Conservation (phyloP, 441 rosid species). For the Syzygium syzygioides region DNA sequence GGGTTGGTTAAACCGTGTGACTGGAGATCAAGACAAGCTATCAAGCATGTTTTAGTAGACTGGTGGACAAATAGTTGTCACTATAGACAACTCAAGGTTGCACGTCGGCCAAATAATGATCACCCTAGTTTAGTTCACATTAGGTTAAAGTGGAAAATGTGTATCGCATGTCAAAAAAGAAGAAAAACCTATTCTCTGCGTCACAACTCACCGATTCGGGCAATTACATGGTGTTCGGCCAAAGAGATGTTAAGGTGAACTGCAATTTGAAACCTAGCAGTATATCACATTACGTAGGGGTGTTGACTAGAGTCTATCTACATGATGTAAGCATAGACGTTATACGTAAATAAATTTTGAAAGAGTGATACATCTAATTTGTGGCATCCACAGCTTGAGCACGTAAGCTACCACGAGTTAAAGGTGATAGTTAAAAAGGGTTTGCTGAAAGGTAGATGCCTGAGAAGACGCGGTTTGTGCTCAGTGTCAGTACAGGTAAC, state of each 20-base stretch:
- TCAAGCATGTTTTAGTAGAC: not conserved
- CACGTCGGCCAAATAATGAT: not conserved
- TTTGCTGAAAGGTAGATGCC: not conserved
- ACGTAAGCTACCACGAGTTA: not conserved
- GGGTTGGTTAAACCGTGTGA: not conserved
- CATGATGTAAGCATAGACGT: not conserved
- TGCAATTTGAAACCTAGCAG: not conserved
- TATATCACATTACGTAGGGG: not conserved
- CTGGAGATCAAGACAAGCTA: not conserved
- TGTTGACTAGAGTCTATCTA: not conserved
- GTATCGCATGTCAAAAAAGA: not conserved
- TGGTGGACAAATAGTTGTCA: not conserved
- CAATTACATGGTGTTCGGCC: not conserved
- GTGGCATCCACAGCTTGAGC: not conserved
- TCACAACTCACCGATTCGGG: not conserved
- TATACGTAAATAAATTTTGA: not conserved
- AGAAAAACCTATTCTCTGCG: not conserved
- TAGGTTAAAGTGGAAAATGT: not conserved
- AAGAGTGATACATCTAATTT: not conserved
- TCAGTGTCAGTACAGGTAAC: not conserved
- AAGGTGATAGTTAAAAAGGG: not conserved
- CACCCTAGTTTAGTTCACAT: not conserved
- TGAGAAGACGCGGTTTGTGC: not conserved
- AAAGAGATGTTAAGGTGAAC: not conserved
- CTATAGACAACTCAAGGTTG: not conserved